Conservation (phyloP, 2,329 filamentous ascomycete species). For the Sphaerostilbella broomeana region DNA sequence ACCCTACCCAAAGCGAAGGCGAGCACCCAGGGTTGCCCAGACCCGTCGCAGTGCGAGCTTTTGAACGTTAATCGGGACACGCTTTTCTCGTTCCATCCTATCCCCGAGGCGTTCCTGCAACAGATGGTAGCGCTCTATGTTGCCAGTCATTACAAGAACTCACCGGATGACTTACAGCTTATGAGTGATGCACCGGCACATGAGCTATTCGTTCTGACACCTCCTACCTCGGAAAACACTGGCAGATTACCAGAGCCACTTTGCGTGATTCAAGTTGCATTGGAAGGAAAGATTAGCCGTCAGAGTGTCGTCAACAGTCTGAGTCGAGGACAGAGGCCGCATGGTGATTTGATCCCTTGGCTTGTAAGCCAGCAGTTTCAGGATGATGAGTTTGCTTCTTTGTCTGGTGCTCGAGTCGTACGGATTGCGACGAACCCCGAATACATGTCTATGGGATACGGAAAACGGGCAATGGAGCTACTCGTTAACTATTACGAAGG, state of each 20-base stretch:
- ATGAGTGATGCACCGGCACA: slow-evolving; percentile 98
- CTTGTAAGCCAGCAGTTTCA: slow-evolving; percentile 97
- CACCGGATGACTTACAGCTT: slow-evolving; percentile 93
- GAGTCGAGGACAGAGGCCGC: slow-evolving; percentile 79
- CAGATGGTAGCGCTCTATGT: slow-evolving; percentile 98
- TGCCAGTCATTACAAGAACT: slow-evolving; percentile 96
- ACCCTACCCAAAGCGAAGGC: slow-evolving; percentile 74
- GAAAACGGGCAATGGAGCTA: slow-evolving; percentile 78
- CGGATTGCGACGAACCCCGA: slow-evolving; percentile 96
- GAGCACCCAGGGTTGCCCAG: slow-evolving; percentile 71
- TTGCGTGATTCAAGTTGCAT: slow-evolving; percentile 86
- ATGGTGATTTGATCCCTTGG: slow-evolving; percentile 95
- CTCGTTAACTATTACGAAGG: slow-evolving; percentile 91
- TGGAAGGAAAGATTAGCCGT: slow-evolving; percentile 91
- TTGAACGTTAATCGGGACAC: slow-evolving; percentile 94
- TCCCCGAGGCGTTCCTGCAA: slow-evolving; percentile 94
- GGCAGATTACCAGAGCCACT: slow-evolving; percentile 83
- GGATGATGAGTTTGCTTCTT: slow-evolving; percentile 88
- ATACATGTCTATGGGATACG: slow-evolving; percentile 88
- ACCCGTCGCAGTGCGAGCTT: slow-evolving; percentile 85
- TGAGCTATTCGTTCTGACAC: slow-evolving; percentile 89
- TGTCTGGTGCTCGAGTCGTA: slow-evolving; percentile 88
- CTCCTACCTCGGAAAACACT: slow-evolving; percentile 71
- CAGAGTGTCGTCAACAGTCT: slow-evolving; percentile 88
- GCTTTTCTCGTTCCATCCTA: slow-evolving; percentile 94